These are phyloP conservation scores for Fusarium sp. DNA, from an alignment of 2,329 filamentous ascomycete genomes.

Conservation along the genomic window DNA sequence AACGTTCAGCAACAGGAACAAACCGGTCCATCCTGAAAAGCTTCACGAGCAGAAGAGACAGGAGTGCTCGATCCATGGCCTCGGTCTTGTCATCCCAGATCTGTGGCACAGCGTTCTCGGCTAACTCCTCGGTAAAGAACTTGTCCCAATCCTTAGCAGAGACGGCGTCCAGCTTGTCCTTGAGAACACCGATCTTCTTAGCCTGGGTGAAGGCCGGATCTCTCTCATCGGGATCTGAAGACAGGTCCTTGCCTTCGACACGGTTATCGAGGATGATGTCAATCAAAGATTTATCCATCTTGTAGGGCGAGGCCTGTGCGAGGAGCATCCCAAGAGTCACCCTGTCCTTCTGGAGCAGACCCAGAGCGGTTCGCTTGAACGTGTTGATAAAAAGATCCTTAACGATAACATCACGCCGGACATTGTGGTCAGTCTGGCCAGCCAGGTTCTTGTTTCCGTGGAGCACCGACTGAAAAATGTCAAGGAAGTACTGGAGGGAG, in stretches of 20 bases:
- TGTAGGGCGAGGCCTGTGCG: conserved; percentile 93
- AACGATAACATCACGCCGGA: conserved; percentile 88
- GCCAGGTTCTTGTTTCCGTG: conserved; percentile 80
- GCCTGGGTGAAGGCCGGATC: conserved; percentile 76
- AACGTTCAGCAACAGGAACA: conserved; percentile 91
- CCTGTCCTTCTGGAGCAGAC: conserved; percentile 91
- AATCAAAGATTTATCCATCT: conserved; percentile 91
- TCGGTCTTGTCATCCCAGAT: conserved; percentile 74
- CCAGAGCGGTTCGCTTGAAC: conserved; percentile 92
- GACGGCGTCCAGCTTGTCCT: conserved; percentile 73
- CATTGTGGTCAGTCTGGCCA: conserved; percentile 77
- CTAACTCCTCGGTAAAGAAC: conserved; percentile 87
- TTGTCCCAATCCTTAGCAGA: conserved; percentile 76
- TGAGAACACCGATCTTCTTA: conserved; percentile 77
- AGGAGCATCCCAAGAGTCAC: conserved; percentile 95
- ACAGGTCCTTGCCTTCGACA: conserved; percentile 81
- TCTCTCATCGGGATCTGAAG: conserved; percentile 70
- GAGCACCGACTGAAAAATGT: conserved; percentile 95
- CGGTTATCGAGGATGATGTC: conserved; percentile 86
- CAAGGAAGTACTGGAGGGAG: conserved; percentile 96
- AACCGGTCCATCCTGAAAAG: conserved; percentile 96
- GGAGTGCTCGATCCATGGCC: conserved; percentile 78
- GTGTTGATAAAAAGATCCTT: conserved; percentile 90
- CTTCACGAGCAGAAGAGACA: conserved; percentile 90
- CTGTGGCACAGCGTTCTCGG: conserved; percentile 83